These are phyloP conservation scores for Mycena albidolilacea DNA, from an alignment of 768 basidiomycete genomes.

Conservation along the genomic window DNA sequence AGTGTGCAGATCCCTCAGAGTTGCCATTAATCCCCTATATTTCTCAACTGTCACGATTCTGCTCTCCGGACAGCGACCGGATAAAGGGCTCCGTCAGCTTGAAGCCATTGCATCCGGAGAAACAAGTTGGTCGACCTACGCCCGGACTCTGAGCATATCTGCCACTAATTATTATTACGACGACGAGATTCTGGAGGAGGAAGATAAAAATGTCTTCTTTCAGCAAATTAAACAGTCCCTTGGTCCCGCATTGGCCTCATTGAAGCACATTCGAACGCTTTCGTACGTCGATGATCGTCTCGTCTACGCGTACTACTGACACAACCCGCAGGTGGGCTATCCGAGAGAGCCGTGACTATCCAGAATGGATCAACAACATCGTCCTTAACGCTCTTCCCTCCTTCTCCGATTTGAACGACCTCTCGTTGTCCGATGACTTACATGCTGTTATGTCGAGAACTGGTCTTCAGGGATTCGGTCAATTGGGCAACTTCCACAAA, in stretches of 20 bases:
- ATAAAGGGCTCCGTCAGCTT: constrained; percentile 19
- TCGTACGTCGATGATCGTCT: constrained; percentile 13
- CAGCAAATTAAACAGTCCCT: constrained; percentile 15
- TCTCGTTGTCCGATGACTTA: constrained; percentile 19
- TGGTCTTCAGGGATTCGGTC: constrained; percentile 15
- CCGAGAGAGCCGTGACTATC: constrained; percentile 17
- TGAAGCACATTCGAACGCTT: constrained; percentile 15
- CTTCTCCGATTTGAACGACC: constrained; percentile 16
- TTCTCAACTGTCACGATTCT: constrained; percentile 17
- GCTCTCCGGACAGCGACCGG: constrained; percentile 14
- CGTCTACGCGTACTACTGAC: constrained; percentile 15
- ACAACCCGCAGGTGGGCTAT: constrained; percentile 11
- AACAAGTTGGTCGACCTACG: constrained; percentile 16
- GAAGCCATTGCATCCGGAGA: constrained; percentile 19
- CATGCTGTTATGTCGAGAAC: constrained; percentile 19
- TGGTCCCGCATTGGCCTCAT: constrained; percentile 15
- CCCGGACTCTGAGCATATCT: constrained; percentile 12
- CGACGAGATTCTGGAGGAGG: constrained; percentile 12
- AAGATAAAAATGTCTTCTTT: constrained; percentile 14
- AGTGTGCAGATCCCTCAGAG: constrained; percentile 19
- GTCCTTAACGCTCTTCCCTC: constrained; percentile 11
- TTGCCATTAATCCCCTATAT: constrained; percentile 15
- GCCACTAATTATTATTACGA: constrained; percentile 13
- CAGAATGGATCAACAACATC: constrained; percentile 15
- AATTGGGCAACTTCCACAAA: constrained; percentile 12